phyloP scores from a whole-genome alignment of 1,284 basidiomycete genomes.

The Taiwanofungus camphoratus region DNA sequence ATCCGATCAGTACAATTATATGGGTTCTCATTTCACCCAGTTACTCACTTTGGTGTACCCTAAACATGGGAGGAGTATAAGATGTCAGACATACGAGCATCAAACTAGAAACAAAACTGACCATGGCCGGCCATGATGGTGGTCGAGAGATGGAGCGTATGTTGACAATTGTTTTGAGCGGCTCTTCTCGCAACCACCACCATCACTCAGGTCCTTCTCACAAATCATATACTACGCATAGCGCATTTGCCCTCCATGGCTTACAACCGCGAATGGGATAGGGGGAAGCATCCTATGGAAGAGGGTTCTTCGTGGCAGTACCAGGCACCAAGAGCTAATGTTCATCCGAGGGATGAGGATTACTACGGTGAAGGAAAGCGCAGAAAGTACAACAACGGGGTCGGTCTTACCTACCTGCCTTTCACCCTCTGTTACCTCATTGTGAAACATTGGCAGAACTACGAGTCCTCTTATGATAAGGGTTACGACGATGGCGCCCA shows the following conservation, averaged over 20 bases:
- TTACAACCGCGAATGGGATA: conserved; percentile 78
- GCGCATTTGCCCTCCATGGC: too few species aligned
- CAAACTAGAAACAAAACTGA: conserved; percentile 22
- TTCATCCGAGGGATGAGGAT: conserved; percentile 60
- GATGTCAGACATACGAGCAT: background rate
- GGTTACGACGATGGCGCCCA: conserved; percentile 34
- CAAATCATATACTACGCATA: conserved; percentile 5
- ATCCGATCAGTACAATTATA: too few species aligned
- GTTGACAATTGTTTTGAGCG: conserved; percentile 30
- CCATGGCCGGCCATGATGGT: conserved; percentile 43
- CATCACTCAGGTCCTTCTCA: conserved; percentile 4
- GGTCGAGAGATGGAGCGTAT: conserved; percentile 19
- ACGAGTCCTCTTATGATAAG: conserved; percentile 39
- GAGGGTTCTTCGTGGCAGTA: conserved; percentile 35
- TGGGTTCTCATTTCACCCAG: too few species aligned
- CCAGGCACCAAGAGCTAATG: conserved; percentile 32
- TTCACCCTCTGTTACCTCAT: background rate
- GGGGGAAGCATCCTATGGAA: conserved; percentile 43
- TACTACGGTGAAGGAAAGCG: conserved; percentile 65
- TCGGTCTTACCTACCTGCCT: conserved; percentile 20
- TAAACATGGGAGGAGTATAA: background rate
- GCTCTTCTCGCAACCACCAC: conserved; percentile 17
- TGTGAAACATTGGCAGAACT: conserved; percentile 33
- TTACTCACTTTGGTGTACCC: conserved; percentile 19
- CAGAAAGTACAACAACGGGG: conserved; percentile 71